Conservation (phyloP, 116 monocot species). For the Trichopus zeylanicus region DNA sequence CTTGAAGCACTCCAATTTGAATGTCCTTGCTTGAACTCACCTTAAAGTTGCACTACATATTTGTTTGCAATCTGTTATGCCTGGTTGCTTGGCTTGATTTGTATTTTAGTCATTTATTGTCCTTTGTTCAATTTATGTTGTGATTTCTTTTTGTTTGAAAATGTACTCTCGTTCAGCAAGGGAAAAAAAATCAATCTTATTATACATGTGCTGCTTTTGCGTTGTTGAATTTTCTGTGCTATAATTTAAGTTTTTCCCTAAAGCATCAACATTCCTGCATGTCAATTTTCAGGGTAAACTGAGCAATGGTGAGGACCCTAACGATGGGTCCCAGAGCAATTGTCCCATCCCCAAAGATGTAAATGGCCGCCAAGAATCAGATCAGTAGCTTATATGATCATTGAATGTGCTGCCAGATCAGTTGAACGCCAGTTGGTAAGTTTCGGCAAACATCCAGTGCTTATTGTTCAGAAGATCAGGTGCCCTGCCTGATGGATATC, state of each 20-base stretch:
- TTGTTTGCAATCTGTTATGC: too few relatives aligned
- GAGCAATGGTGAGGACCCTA: constrained; percentile 25
- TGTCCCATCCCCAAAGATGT: constrained; percentile 10
- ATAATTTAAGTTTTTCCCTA: not conserved
- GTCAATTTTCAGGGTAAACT: constrained; percentile 27
- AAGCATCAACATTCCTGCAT: not conserved
- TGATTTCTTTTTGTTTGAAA: too few relatives aligned
- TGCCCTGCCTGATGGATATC: not conserved
- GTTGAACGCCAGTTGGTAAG: not conserved
- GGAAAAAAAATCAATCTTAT: too few relatives aligned
- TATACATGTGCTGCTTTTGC: too few relatives aligned
- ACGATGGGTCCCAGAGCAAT: constrained; percentile 11
- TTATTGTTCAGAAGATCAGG: not conserved
- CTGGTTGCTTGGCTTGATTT: too few relatives aligned
- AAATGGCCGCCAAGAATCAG: constrained; percentile 19
- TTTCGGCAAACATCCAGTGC: not conserved
- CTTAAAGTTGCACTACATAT: too few relatives aligned
- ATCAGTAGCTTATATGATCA: constrained; percentile 6
- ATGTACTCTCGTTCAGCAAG: too few relatives aligned
- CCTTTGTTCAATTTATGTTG: too few relatives aligned
- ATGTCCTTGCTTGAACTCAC: too few relatives aligned
- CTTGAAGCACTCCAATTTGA: too few relatives aligned
- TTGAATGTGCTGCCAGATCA: not conserved
- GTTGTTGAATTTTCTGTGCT: not conserved
- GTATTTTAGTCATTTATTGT: too few relatives aligned